These are phyloP conservation scores for Oryza glaberrima DNA, from an alignment of 176 grass and related monocot species.

Conservation along the genomic window DNA sequence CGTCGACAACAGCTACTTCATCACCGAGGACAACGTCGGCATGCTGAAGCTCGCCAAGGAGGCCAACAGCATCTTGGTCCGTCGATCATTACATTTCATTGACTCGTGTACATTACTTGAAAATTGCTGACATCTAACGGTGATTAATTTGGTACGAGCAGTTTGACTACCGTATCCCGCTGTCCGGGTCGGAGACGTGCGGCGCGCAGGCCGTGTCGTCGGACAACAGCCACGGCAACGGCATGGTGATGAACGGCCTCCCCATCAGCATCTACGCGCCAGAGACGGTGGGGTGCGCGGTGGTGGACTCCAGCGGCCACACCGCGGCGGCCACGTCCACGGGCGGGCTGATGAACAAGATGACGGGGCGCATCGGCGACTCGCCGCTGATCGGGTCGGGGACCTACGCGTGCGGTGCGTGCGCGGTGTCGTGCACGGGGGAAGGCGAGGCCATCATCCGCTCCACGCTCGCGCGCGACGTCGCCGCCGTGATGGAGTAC, in stretches of 20 bases:
- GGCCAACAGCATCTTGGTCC: conserved; percentile 78
- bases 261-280: conserved; percentile 96
- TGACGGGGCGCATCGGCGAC: conserved; percentile 83
- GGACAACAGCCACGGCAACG: not conserved
- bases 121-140: not conserved
- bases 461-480: conserved; percentile 76
- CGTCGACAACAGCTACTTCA: conserved; percentile 89
- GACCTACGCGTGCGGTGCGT: conserved; percentile 74
- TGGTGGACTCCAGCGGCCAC: conserved; percentile 55
- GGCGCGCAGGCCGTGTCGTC: conserved; percentile 41
- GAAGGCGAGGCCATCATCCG: conserved; percentile 97
- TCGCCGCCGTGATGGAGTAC: conserved; percentile 94
- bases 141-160: not conserved
- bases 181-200: conserved; percentile 54
- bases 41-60: conserved; percentile 98
- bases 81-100: not conserved
- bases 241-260: conserved; percentile 81
- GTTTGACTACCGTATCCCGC: conserved; percentile 89
- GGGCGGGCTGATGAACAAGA: conserved; percentile 95
- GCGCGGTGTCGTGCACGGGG: conserved; percentile 86
- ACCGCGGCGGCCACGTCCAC: conserved; percentile 80
- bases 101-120: no score
- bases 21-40: conserved; percentile 87
- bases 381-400: conserved; percentile 85
- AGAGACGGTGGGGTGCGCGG: conserved; percentile 89